Conservation (phyloP, 2,329 filamentous ascomycete species). For the Fusarium euwallaceae region DNA sequence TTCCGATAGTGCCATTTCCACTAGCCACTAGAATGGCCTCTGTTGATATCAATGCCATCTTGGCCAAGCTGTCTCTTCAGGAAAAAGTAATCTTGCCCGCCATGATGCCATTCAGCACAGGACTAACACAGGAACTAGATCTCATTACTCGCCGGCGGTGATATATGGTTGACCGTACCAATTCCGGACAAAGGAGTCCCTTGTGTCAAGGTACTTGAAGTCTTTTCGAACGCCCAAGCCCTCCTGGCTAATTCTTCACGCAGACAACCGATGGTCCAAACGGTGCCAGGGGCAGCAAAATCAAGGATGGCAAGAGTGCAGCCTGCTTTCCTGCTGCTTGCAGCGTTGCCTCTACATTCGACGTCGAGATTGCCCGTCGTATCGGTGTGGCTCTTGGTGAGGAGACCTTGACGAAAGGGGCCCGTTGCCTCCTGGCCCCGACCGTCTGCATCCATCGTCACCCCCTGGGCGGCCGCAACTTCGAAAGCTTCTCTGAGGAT, state of each 20-base stretch:
- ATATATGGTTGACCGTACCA: slow-evolving; percentile 45
- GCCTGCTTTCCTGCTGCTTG: slow-evolving; percentile 49
- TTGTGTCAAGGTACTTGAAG: slow-evolving; percentile 30
- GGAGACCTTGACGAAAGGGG: slow-evolving; percentile 69
- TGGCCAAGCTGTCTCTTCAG: not conserved
- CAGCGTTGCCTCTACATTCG: slow-evolving; percentile 73
- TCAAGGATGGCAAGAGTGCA: slow-evolving; percentile 40
- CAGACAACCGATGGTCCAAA: slow-evolving; percentile 41
- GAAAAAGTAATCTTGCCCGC: not conserved
- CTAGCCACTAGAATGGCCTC: not conserved
- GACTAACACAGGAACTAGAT: slow-evolving; percentile 22
- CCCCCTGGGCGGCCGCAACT: slow-evolving; percentile 45
- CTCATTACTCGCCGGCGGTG: slow-evolving; percentile 42
- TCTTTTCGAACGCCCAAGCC: not conserved
- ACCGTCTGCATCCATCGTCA: slow-evolving; percentile 47
- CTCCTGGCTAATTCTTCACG: not conserved
- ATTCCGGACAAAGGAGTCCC: slow-evolving; percentile 42
- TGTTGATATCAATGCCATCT: not conserved
- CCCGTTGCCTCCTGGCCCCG: slow-evolving; percentile 71
- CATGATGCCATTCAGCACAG: too few species aligned
- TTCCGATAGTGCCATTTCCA: not conserved
- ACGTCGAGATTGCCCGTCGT: slow-evolving; percentile 67
- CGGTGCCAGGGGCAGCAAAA: slow-evolving; percentile 43
- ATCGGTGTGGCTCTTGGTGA: slow-evolving; percentile 73
- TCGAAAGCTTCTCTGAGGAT: slow-evolving; percentile 47